Percentiles rank a stretch among this genome's conserved stretches.
These are phyloP conservation scores for Myriosclerotinia curreyana DNA, from an alignment of 2,329 filamentous ascomycete genomes.

Conservation along the genomic window DNA sequence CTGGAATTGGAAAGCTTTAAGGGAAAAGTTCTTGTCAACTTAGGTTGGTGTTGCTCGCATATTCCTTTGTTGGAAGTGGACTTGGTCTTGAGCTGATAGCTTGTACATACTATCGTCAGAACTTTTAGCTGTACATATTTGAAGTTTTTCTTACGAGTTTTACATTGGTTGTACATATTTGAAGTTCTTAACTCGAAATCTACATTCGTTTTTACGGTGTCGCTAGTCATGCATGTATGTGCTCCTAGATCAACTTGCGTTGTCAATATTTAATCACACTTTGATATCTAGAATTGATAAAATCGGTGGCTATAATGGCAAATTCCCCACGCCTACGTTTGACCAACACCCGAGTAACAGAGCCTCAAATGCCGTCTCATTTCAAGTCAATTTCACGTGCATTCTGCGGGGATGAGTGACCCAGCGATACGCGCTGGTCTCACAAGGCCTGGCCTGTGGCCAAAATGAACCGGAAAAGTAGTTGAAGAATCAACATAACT, in stretches of 20 bases:
- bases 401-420: too few relatives aligned
- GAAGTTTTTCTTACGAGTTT: background rate
- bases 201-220: too few relatives aligned
- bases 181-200: too few relatives aligned
- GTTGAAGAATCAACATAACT: too few relatives aligned
- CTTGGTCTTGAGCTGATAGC: background rate
- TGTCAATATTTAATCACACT: background rate
- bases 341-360: background rate
- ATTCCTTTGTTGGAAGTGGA: background rate
- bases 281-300: background rate
- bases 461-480: too few relatives aligned
- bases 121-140: background rate
- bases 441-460: background rate
- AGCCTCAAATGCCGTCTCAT: background rate
- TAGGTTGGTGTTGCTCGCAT: background rate
- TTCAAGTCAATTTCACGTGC: background rate
- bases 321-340: background rate
- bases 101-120: background rate
- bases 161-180: background rate
- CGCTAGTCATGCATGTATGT: background rate
- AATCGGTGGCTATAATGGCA: too few relatives aligned
- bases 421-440: too few relatives aligned
- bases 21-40: background rate
- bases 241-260: background rate
- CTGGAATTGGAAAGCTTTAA: slow-evolving; percentile 19